A percentile compares a stretch with the other conserved stretches of the same genome.
phyloP scores from a whole-genome alignment of 1,284 basidiomycete species.

The Vanrija sp. region DNA sequence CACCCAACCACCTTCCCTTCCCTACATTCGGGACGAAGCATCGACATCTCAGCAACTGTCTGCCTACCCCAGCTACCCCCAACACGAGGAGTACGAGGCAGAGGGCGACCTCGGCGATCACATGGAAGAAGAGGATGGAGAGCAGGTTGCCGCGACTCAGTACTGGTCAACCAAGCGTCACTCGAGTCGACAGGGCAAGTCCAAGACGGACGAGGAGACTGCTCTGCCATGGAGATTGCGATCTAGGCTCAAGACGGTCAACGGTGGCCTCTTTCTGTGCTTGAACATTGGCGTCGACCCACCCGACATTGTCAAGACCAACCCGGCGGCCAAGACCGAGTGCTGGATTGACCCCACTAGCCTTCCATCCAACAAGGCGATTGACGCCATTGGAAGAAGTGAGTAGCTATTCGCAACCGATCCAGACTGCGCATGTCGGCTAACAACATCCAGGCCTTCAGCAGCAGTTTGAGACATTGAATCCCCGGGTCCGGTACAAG shows the following conservation, averaged over 20 bases:
- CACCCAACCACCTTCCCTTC: constrained; percentile 30
- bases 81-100: constrained; percentile 21
- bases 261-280: constrained; percentile 90
- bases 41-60: constrained; percentile 44
- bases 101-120: constrained; percentile 25
- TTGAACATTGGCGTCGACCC: constrained; percentile 97
- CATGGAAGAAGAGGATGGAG: constrained; percentile 22
- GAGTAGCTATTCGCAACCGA: constrained; percentile 12
- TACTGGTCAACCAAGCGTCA: constrained; percentile 48
- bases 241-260: constrained; percentile 82
- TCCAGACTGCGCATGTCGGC: background rate
- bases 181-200: constrained; percentile 34
- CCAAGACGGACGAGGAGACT: constrained; percentile 34
- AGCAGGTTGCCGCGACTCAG: constrained; percentile 35
- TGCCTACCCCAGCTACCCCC: constrained; percentile 28
- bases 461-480: constrained; percentile 91
- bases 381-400: constrained; percentile 51
- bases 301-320: constrained; percentile 95
- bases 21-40: constrained; percentile 44
- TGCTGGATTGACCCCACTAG: constrained; percentile 96
- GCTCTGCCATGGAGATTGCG: constrained; percentile 65
- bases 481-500: constrained; percentile 80
- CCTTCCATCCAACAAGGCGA: constrained; percentile 78
- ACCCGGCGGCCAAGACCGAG: constrained; percentile 90
- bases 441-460: constrained; percentile 59